phyloP scores from a whole-genome alignment of 306 rosid genomes.

The Myrica gale region DNA sequence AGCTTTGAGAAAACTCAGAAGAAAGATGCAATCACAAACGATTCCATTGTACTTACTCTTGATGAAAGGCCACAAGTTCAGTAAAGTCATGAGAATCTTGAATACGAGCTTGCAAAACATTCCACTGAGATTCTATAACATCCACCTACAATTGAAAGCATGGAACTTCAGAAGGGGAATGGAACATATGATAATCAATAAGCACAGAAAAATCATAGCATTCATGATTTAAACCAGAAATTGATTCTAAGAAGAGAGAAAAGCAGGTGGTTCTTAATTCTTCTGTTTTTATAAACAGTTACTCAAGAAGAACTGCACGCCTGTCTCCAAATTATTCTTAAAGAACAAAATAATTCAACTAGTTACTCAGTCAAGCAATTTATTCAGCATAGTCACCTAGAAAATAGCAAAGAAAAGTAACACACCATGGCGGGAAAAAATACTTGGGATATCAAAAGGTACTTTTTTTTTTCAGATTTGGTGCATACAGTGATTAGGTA shows the following conservation, averaged over 20 bases:
- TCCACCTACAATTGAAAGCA: conserved; percentile 68
- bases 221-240: background rate
- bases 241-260: background rate
- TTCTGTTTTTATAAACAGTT: background rate
- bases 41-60: conserved; percentile 57
- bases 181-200: background rate
- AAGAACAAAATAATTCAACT: background rate
- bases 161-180: conserved; percentile 18
- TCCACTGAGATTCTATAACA: conserved; percentile 96
- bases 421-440: background rate
- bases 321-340: background rate
- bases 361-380: conserved; percentile 4
- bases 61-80: conserved; percentile 87
- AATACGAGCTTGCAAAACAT: conserved; percentile 83
- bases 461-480: background rate
- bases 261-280: background rate
- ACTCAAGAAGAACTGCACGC: background rate
- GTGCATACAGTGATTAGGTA: background rate
- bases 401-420: background rate
- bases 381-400: background rate
- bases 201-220: conserved; percentile 2
- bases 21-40: conserved; percentile 21
- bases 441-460: background rate
- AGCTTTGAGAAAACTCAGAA: conserved; percentile 8
- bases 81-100: conserved; percentile 91